Base-by-base conservation (phyloP, 176 grass and related monocot species). In the Eragrostis curvula region DNA sequence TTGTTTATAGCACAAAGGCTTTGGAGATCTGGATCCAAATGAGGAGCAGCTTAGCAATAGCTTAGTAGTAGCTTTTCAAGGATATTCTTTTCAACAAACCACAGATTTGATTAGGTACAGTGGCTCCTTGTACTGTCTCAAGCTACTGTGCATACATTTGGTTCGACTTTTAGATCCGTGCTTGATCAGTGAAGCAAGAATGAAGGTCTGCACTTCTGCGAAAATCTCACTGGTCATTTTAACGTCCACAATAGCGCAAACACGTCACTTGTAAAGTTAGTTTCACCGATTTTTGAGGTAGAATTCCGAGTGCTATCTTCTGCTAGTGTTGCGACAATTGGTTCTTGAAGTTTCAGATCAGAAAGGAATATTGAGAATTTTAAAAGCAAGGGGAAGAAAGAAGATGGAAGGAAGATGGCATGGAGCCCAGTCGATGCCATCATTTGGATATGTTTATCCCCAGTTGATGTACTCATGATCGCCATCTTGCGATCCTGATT, bases 21-120 rank as follows among this genome's bases (percentile, higher is more conserved):
- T 88, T 69, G 28, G 88, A 98, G 96, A 98, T 98, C 92, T 98
- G 90, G 96, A 95, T 98, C 96, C 81, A 70, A 86, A 85, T 47
- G 75, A 84, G 60, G 27, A 64, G 17, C 65, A 73, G 39, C 32
- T 84, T 76, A 82, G 46, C 70, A 79, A 75, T 70, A 86, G 67
- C 30, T 59, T 79, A 59, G 43, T 10, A 36, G 6, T 45, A 83
- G 46, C 75, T 93, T 89, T 85, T 66, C 23, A 67, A 63, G 82
- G 81, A 80, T 84, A 91, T 84, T 86, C 63, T 87, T 86, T 82
- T 71, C 21, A 77, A 81, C 85, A 85, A 70, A 88, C 55, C 42
- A 55, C 68, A 68, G 59, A 89, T 89, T 85, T 85, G 46, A 85
- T 89, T 75, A 72, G 78, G 82, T 71, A 30, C 71, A 66, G 56